phyloP scores from a whole-genome alignment of 768 basidiomycete species.

The Suillus weaverae region DNA sequence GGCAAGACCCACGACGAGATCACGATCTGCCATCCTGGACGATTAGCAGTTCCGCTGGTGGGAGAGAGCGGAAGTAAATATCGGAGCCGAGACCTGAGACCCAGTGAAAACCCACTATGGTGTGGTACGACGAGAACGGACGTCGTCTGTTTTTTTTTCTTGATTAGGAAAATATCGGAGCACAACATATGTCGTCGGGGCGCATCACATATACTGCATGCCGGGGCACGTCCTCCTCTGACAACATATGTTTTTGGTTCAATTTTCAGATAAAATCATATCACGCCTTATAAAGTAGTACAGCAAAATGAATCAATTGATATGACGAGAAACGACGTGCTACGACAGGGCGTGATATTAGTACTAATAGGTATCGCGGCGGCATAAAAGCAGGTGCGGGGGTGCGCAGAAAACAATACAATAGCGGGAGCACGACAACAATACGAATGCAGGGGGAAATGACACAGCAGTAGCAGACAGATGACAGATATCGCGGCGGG shows the following conservation, averaged over 20 bases:
- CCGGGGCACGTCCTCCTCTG: not conserved
- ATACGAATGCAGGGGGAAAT: too few species aligned
- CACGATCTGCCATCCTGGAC: conserved; percentile 8
- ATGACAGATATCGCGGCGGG: too few species aligned
- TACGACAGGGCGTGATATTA: not conserved
- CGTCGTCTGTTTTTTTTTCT: not conserved
- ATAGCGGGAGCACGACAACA: too few species aligned
- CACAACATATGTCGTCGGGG: not conserved
- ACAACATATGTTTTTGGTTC: not conserved
- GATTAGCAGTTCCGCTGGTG: not conserved
- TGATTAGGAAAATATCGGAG: not conserved
- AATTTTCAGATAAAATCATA: not conserved
- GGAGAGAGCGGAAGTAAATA: not conserved
- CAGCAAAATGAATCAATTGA: not conserved
- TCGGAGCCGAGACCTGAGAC: not conserved
- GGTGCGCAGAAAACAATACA: too few species aligned
- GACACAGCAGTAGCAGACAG: too few species aligned
- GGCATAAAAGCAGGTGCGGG: not conserved
- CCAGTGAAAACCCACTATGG: too few species aligned
- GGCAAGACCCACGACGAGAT: conserved; percentile 13
- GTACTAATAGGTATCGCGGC: not conserved
- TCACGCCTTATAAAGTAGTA: not conserved
- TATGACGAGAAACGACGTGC: not conserved
- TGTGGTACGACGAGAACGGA: too few species aligned
- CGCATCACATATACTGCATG: not conserved